Evolutionary conservation across 2,329 filamentous ascomycete genomes (phyloP), one percentile per base, ranked within the genome.

Genomic region (Fusarium sp.): DNA sequence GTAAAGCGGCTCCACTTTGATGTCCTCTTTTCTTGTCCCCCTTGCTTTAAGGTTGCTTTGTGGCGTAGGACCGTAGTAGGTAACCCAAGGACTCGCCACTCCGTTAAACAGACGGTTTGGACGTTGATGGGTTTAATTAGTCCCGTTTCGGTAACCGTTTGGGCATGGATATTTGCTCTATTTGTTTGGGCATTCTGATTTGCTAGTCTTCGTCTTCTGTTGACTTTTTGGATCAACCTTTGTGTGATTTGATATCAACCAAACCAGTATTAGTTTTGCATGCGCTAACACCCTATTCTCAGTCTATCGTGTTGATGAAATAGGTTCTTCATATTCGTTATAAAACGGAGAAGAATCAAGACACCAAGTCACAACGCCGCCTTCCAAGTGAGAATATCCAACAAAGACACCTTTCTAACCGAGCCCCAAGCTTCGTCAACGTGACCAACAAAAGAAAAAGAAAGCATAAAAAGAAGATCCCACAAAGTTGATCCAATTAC

Each of bases 121-220:
- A 39, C 39, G 48, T 33, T 46, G 11, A n/a, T n/a, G n/a, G 11
- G 33, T 11, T 41, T 20, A 23, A 17, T 37, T 40, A 18, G 21
- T 36, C 41, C 63, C 63, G 53, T 69, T 69, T 71, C 25, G 15
- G 23, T 18, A n/a, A 50, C 67, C 66, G 66, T 70, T 67, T 65
- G 23, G 37, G n/a, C n/a, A n/a, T n/a, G n/a, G n/a, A n/a, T n/a
- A n/a, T n/a, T n/a, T n/a, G n/a, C n/a, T n/a, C n/a, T 25, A 25
- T 14, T 55, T 39, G 23, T 31, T 25, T 8, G 25, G 25, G 25
- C 25, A 25, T 25, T 9, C 7, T 25, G 25, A 25, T 25, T 25
- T 25, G 25, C 25, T 37, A 18, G 13, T 46, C 36, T 52, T 53
- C 17, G 15, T 35, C 33, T 33, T 18, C 11, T 21, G 37, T 48